Evolutionary conservation across 2,329 filamentous ascomycete species (phyloP), one percentile per base, ranked within the genome.

Genomic region (Metarhizium rileyi): DNA sequence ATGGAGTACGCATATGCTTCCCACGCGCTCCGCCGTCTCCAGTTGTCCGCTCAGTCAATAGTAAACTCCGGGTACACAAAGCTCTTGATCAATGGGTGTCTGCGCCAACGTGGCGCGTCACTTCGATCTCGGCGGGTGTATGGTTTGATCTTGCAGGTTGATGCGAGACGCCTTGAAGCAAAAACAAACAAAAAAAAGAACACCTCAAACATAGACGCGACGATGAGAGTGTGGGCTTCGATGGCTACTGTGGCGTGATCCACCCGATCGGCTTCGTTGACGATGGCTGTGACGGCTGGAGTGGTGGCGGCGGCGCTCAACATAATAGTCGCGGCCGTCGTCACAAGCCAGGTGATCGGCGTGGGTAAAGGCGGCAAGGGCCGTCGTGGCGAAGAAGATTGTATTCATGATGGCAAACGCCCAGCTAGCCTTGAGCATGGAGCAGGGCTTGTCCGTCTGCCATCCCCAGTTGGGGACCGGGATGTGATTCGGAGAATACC

Each of bases 341-440:
- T 61, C 64, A 57, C 73, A 70, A 42, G 66, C 61, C 56, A 76
- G 72, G 58, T 74, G 73, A 52, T 73, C 73, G 63, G 70, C 84
- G 66, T 72, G 77, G 56, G 74, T 64, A 56, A 73, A 77, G 25
- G 90, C 88, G 41, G 93, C 72, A 26, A 91, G 68, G 47, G 81
- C 78, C 3, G 88, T 93, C 62, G 85, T 72, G 65, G 85, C 83
- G 70, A 95, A 95, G 64, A 90, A 84, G 55, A 93, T 71, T 56
- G 74, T 73, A 66, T 93, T 87, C 77, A 96, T 94, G 66, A 97
- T 96, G 45, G 80, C 89, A 57, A 96, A 83, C 3, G 89, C 91
- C 69, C 89, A 97, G 57, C 75, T 78, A 1, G 90, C 86, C 78
- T 96, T 97, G 62, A 95, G 80, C 88, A 96, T 93, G 46, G 85